phyloP scores from a whole-genome alignment of 2,329 filamentous ascomycete species.

The Pseudogymnoascus sp. region DNA sequence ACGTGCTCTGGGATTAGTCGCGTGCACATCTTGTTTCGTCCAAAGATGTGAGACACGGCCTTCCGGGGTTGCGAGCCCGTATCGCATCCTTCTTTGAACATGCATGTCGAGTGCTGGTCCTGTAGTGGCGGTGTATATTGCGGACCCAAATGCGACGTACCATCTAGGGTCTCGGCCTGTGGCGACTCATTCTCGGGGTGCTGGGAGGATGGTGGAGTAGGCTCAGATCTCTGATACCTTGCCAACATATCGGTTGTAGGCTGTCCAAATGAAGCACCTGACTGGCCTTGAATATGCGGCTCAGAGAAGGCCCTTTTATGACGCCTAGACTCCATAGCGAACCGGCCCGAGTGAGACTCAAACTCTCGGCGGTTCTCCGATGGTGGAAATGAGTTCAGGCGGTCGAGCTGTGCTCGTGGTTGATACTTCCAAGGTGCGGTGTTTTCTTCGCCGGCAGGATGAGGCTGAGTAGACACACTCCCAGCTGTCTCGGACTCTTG shows the following conservation, averaged over 20 bases:
- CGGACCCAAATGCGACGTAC: background rate
- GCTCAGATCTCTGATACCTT: background rate
- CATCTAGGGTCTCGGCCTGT: background rate
- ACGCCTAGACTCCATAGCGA: background rate
- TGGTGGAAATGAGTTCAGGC: background rate
- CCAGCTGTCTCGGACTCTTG: background rate
- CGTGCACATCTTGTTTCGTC: constrained; percentile 74
- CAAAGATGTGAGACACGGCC: constrained; percentile 74
- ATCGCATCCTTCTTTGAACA: constrained; percentile 51
- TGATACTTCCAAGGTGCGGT: background rate
- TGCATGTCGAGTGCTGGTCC: constrained; percentile 34
- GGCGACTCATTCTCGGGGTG: background rate
- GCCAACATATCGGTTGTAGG: background rate
- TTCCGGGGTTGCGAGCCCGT: constrained; percentile 61
- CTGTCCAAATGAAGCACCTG: background rate
- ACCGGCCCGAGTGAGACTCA: background rate
- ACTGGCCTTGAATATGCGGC: background rate
- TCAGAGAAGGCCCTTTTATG: background rate
- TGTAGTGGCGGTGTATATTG: background rate
- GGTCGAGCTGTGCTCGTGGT: background rate
- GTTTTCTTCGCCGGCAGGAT: background rate
- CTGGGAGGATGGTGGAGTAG: background rate
- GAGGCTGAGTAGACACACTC: background rate
- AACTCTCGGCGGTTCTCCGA: background rate
- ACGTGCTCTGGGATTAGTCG: constrained; percentile 60